phyloP scores from a whole-genome alignment of 495 filamentous ascomycete genomes.

The Tetracladium setigerum region DNA sequence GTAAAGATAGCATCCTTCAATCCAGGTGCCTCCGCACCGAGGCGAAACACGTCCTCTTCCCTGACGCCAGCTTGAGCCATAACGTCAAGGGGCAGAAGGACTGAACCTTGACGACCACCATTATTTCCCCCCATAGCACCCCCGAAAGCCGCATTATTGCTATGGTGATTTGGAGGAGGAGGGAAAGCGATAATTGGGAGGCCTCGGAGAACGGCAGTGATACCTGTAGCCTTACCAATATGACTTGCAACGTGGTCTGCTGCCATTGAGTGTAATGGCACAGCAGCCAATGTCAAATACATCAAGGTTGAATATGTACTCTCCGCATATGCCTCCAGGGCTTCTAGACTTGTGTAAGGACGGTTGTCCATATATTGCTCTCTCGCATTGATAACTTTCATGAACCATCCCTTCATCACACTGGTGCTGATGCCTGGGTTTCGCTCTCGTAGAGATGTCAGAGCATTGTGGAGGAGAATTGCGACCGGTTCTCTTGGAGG shows the following conservation, averaged over 20 bases:
- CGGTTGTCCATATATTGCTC: slow-evolving; percentile 79
- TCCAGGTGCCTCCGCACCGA: slow-evolving; percentile 68
- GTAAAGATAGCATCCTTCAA: slow-evolving; percentile 83
- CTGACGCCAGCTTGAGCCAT: slow-evolving; percentile 73
- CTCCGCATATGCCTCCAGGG: slow-evolving; percentile 83
- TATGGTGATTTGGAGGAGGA: slow-evolving; percentile 48
- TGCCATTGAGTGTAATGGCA: slow-evolving; percentile 72
- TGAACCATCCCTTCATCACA: slow-evolving; percentile 75
- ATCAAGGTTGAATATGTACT: slow-evolving; percentile 90
- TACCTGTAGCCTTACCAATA: slow-evolving; percentile 88
- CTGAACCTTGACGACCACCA: slow-evolving; percentile 49
- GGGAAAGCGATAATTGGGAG: slow-evolving; percentile 80
- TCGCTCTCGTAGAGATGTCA: slow-evolving; percentile 49
- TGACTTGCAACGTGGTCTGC: slow-evolving; percentile 90
- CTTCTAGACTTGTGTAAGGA: slow-evolving; percentile 64
- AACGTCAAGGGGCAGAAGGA: slow-evolving; percentile 78
- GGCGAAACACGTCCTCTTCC: slow-evolving; percentile 82
- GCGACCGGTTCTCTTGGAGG: slow-evolving; percentile 88
- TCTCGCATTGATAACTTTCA: slow-evolving; percentile 66
- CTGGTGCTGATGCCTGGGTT: slow-evolving; percentile 42
- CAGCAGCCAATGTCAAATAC: slow-evolving; percentile 73
- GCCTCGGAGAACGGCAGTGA: slow-evolving; percentile 74
- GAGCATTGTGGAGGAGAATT: slow-evolving; percentile 67
- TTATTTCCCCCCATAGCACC: slow-evolving; percentile 23
- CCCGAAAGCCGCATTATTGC: slow-evolving; percentile 30